A percentile compares a stretch with the other conserved stretches of the same genome.
phyloP scores from a whole-genome alignment of 495 filamentous ascomycete species.

The Neurospora intermedia region DNA sequence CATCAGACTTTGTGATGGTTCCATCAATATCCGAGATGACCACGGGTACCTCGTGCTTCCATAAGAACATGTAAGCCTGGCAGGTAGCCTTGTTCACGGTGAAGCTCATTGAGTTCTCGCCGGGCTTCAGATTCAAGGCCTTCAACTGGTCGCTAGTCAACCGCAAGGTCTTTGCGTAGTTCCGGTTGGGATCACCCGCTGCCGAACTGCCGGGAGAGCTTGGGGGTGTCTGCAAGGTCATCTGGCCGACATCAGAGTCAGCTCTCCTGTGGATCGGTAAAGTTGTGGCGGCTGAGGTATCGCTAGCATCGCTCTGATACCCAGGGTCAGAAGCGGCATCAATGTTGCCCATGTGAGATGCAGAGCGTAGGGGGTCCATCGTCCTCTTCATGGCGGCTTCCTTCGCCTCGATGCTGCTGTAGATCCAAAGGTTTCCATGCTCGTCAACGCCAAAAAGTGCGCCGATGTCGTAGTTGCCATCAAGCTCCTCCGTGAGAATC shows the following conservation, averaged over 20 bases:
- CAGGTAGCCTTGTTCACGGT: conserved; percentile 92
- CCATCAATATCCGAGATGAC: conserved; percentile 99
- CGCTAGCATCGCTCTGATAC: conserved; percentile 70
- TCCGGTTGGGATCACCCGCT: conserved; percentile 57
- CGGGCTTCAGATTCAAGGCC: conserved; percentile 68
- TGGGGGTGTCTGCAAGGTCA: conserved; percentile 63
- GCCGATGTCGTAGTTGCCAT: conserved; percentile 93
- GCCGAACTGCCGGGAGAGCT: conserved; percentile 55
- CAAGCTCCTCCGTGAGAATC: conserved; percentile 86
- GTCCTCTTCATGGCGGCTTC: conserved; percentile 49
- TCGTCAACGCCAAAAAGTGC: conserved; percentile 91
- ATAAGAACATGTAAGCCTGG: conserved; percentile 83
- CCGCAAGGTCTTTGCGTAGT: conserved; percentile 95
- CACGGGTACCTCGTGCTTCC: conserved; percentile 79
- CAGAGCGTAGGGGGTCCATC: conserved; percentile 31
- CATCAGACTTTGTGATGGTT: conserved; percentile 98
- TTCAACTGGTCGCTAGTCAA: conserved; percentile 94
- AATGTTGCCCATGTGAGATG: conserved; percentile 39
- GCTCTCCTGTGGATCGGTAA: conserved; percentile 35
- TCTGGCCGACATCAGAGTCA: conserved; percentile 59
- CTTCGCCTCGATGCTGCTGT: conserved; percentile 94
- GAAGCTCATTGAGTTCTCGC: conserved; percentile 87
- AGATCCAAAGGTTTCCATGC: conserved; percentile 96
- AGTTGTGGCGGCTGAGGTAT: conserved; percentile 28
- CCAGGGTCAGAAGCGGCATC: conserved; percentile 87